Evolutionary conservation across 2,329 filamentous ascomycete species (phyloP), one percentile per base, ranked within the genome.

Genomic region (Epichloe coenophiala): DNA sequence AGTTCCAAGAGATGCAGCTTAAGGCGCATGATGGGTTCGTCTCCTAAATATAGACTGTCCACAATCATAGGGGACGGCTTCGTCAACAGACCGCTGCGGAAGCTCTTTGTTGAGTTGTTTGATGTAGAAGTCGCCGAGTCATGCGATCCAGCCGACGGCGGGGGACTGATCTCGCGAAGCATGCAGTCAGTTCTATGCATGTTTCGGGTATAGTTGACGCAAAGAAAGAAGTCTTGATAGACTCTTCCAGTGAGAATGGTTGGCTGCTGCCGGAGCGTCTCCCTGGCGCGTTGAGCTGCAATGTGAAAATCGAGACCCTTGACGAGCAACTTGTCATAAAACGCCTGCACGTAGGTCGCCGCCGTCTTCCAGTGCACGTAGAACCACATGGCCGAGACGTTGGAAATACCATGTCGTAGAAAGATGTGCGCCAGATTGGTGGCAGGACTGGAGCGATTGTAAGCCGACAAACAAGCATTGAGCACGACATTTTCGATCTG

Each of bases 331-430:
- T 57, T 54, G 17, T 56, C 53, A 51, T 62, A 61, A 33, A 62
- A 62, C 2, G 58, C 52, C 9, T 60, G 56, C 4, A 62, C 57
- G 44, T 61, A 62, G 11, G 60, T 61, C 23, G 55, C 43, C 27
- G 57, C 60, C 19, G 60, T 61, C 54, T 58, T 55, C 57, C 56
- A 61, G 53, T 61, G 58, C 31, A 62, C 60, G 40, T 57, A 61
- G 54, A 56, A 61, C 60, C 60, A 62, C 60, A 62, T 61, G 54
- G 60, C 60, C 19, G 59, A 61, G 27, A 62, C 57, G 40, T 61
- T 59, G 3, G 54, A 56, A 8, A 61, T 54, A 41, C 60, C 60
- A 33, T 57, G 55, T 45, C 51, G 51, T n/a, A 62, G 50, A n/a
- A 62, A 58, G 35, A 59, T 57, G 53, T 61, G 59, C 17, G 60